phyloP scores from a whole-genome alignment of 2,329 filamentous ascomycete genomes.

The Dothideomycetes sp. region DNA sequence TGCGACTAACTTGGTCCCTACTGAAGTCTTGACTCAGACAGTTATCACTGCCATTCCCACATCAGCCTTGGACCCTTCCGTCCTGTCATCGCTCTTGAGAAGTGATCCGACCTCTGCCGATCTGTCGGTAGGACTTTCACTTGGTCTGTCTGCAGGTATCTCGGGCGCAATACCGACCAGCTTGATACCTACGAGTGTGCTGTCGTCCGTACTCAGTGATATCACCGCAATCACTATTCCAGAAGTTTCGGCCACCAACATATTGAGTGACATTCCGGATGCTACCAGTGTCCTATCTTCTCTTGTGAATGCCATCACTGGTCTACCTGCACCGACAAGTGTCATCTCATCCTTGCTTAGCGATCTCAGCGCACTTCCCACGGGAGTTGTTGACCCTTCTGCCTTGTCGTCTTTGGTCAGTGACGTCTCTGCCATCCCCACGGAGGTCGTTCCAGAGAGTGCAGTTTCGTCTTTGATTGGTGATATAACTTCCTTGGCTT shows the following conservation, averaged over 20 bases:
- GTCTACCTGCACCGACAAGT: background rate
- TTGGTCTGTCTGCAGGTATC: background rate
- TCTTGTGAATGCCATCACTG: slow-evolving; percentile 1
- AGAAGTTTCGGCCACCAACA: background rate
- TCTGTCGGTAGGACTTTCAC: background rate
- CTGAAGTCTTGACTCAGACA: too few relatives aligned
- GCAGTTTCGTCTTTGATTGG: background rate
- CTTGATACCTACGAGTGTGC: background rate
- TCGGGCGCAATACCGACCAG: background rate
- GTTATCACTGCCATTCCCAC: too few relatives aligned
- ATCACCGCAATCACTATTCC: background rate
- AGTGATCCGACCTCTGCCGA: too few relatives aligned
- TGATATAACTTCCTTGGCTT: background rate
- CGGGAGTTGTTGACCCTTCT: background rate
- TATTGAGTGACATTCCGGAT: background rate
- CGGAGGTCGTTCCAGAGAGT: background rate
- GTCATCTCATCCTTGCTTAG: slow-evolving; percentile 1
- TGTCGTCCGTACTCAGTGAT: background rate
- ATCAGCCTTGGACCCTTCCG: too few relatives aligned
- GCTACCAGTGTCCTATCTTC: slow-evolving; percentile 1
- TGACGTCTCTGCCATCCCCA: background rate
- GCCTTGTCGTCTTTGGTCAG: background rate
- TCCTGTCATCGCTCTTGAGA: too few relatives aligned
- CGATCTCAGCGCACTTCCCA: background rate
- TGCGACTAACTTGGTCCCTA: background rate